Conservation (phyloP, 2,329 filamentous ascomycete species). For the Diaporthe citri region DNA sequence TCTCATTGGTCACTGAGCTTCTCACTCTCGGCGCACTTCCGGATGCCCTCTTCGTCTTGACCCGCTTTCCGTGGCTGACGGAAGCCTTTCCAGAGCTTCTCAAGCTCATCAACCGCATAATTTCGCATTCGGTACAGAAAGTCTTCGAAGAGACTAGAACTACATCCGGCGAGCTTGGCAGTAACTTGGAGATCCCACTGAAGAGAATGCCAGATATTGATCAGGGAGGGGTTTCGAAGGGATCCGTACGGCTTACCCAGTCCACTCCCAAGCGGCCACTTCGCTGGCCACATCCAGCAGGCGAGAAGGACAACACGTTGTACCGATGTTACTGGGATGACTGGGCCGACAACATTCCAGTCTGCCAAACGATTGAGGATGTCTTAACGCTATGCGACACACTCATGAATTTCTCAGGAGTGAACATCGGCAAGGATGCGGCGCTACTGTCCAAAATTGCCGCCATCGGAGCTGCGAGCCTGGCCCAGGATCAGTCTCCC, state of each 20-base stretch:
- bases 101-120: constrained; percentile 84
- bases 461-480: constrained; percentile 84
- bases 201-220: constrained; percentile 67
- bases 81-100: constrained; percentile 87
- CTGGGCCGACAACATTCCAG: constrained; percentile 92
- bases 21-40: constrained; percentile 93
- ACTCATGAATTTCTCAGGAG: constrained; percentile 85
- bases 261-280: constrained; percentile 75
- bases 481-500: constrained; percentile 77
- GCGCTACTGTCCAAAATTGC: constrained; percentile 83
- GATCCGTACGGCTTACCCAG: constrained; percentile 72
- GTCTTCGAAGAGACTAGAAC: constrained; percentile 66
- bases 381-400: constrained; percentile 88
- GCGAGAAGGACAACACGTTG: constrained; percentile 80
- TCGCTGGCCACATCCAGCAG: constrained; percentile 88
- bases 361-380: constrained; percentile 92
- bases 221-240: constrained; percentile 77
- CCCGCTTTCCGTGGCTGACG: constrained; percentile 91
- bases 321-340: constrained; percentile 98
- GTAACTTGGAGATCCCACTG: constrained; percentile 40
- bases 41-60: constrained; percentile 88
- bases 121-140: constrained; percentile 84
- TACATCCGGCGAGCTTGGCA: neutral
- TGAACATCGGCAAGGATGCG: constrained; percentile 89
- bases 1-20: constrained; percentile 84